These are phyloP conservation scores for Parmelia sp. DNA, from an alignment of 495 filamentous ascomycete species.

Conservation along the genomic window DNA sequence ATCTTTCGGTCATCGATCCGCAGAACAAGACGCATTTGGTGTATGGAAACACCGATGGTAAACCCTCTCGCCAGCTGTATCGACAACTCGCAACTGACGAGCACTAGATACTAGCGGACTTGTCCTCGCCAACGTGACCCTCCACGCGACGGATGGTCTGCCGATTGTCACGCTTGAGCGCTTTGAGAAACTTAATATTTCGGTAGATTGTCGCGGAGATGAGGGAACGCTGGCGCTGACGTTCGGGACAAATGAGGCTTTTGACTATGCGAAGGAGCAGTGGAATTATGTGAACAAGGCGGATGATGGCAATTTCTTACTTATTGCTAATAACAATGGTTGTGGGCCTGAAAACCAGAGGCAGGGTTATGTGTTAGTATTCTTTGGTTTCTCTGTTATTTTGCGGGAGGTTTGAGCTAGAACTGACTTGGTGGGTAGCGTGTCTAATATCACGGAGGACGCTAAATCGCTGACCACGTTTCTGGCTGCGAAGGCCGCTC, in stretches of 20 bases:
- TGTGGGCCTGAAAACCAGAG: constrained; percentile 31
- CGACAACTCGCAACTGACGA: background rate
- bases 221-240: constrained; percentile 29
- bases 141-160: constrained; percentile 29
- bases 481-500: constrained; percentile 25
- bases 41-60: background rate
- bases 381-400: background rate
- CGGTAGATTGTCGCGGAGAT: constrained; percentile 30
- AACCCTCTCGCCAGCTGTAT: background rate
- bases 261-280: constrained; percentile 25
- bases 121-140: constrained; percentile 32
- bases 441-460: background rate
- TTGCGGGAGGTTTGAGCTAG: no score
- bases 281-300: constrained; percentile 31
- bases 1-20: background rate
- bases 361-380: constrained; percentile 30
- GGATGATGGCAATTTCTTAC: constrained; percentile 25
- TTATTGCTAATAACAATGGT: constrained; percentile 34
- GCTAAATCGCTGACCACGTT: constrained; percentile 24
- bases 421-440: background rate
- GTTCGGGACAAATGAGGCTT: constrained; percentile 27
- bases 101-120: constrained; percentile 21
- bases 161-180: constrained; percentile 32
- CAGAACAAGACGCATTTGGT: background rate
- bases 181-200: constrained; percentile 30